These are phyloP conservation scores for Phytophthora constricta DNA, from an alignment of 352 stramenopile genomes.

Conservation along the genomic window DNA sequence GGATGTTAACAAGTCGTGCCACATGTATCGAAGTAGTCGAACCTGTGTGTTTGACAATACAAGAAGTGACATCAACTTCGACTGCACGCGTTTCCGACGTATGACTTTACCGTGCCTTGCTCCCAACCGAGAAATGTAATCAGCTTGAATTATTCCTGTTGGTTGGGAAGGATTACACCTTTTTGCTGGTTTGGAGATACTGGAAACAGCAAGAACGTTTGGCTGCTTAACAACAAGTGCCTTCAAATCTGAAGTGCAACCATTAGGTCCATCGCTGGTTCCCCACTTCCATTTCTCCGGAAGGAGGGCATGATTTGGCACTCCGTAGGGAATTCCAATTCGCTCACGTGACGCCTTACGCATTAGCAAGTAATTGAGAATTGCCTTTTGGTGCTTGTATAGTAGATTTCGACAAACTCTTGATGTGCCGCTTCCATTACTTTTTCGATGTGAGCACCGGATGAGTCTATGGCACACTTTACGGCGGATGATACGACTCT, in stretches of 20 bases:
- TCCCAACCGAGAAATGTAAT: neutral
- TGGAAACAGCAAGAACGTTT: neutral
- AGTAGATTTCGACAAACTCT: slow-evolving; percentile 70
- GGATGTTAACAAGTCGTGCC: slow-evolving; percentile 59
- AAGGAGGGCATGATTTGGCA: slow-evolving; percentile 48
- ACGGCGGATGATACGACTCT: slow-evolving; percentile 57
- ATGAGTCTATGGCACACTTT: slow-evolving; percentile 52
- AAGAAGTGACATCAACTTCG: slow-evolving; percentile 46
- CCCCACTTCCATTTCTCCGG: slow-evolving; percentile 77
- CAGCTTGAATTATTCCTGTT: neutral
- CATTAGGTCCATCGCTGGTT: slow-evolving; percentile 52
- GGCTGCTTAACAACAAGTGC: slow-evolving; percentile 25
- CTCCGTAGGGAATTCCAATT: slow-evolving; percentile 56
- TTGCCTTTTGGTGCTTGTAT: slow-evolving; percentile 74
- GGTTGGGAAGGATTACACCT: neutral
- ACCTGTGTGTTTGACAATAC: slow-evolving; percentile 61
- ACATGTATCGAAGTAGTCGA: slow-evolving; percentile 63
- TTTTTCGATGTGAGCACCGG: slow-evolving; percentile 43
- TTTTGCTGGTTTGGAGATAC: neutral
- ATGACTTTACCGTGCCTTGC: slow-evolving; percentile 26
- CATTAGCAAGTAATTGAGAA: slow-evolving; percentile 77
- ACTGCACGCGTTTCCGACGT: slow-evolving; percentile 47
- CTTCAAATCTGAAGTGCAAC: slow-evolving; percentile 63
- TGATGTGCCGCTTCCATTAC: slow-evolving; percentile 48
- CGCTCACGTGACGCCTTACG: slow-evolving; percentile 46